Evolutionary conservation across 2,329 filamentous ascomycete genomes (phyloP).

Genomic region (Teratosphaeria destructans): DNA sequence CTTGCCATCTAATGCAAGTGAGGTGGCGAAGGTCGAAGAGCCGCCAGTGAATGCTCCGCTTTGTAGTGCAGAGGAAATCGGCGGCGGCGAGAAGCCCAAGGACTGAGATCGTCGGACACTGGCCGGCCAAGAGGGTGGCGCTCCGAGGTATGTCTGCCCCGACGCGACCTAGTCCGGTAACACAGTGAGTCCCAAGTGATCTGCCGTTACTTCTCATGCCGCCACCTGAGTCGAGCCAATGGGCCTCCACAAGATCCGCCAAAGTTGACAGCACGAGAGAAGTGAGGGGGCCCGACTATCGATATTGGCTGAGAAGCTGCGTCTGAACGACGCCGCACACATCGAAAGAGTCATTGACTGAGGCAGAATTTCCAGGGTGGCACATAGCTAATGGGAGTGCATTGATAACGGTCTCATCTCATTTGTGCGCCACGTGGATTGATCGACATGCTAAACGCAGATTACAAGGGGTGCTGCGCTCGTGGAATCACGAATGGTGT

Average conservation of each 20-base stretch:
- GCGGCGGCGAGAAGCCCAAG: neutral
- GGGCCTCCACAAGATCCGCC: neutral
- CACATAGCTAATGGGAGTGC: too few relatives aligned
- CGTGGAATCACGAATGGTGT: too few relatives aligned
- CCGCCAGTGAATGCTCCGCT: neutral
- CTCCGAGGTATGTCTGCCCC: neutral
- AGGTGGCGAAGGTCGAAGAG: neutral
- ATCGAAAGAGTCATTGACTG: neutral
- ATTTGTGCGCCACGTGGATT: too few relatives aligned
- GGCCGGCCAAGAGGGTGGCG: neutral
- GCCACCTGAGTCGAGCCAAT: neutral
- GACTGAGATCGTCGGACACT: neutral
- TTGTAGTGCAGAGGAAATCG: neutral
- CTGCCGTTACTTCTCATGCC: neutral
- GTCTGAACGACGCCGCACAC: neutral
- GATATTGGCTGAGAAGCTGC: neutral
- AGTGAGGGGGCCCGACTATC: neutral
- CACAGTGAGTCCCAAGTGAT: neutral
- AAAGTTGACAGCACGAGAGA: neutral
- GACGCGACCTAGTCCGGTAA: neutral
- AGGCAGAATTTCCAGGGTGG: neutral
- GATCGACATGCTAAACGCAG: too few relatives aligned
- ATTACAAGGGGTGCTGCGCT: too few relatives aligned
- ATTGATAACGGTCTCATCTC: too few relatives aligned
- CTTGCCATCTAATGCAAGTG: neutral